Conservation (phyloP, 176 grass and related monocot species). For the Otatea glauca region DNA sequence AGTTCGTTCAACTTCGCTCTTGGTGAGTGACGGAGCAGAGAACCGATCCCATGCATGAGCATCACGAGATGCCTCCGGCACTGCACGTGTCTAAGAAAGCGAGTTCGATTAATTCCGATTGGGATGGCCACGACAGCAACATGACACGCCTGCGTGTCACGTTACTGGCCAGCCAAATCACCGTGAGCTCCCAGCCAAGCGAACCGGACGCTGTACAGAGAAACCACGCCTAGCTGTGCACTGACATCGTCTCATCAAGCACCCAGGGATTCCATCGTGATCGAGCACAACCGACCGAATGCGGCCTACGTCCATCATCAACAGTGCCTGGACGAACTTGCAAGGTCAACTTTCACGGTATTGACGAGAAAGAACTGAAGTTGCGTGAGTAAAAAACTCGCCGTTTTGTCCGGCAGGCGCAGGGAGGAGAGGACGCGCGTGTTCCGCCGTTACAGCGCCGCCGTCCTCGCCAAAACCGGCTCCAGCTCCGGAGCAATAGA, state of each 20-base stretch:
- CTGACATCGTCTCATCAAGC: background rate
- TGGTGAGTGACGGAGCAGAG: background rate
- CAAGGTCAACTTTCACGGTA: background rate
- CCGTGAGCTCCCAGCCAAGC: background rate
- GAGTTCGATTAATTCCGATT: constrained; percentile 12
- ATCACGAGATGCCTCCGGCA: background rate
- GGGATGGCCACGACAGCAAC: constrained; percentile 29
- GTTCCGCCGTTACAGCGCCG: too few relatives aligned
- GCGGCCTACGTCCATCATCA: background rate
- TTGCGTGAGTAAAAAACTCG: too few relatives aligned
- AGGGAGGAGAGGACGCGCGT: too few relatives aligned
- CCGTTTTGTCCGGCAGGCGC: too few relatives aligned
- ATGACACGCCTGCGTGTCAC: constrained; percentile 20
- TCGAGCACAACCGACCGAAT: background rate
- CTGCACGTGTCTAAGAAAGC: constrained; percentile 39
- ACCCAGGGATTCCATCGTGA: background rate
- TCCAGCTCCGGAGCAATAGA: too few relatives aligned
- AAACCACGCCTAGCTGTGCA: background rate
- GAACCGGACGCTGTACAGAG: background rate
- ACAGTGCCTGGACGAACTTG: background rate
- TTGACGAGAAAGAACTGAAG: background rate
- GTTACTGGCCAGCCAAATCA: constrained; percentile 23
- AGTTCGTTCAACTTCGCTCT: background rate
- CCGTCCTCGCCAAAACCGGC: too few relatives aligned
- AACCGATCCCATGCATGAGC: background rate